phyloP scores from a whole-genome alignment of 192 early-diverging fungal genomes.

The Backusella macrospora region DNA sequence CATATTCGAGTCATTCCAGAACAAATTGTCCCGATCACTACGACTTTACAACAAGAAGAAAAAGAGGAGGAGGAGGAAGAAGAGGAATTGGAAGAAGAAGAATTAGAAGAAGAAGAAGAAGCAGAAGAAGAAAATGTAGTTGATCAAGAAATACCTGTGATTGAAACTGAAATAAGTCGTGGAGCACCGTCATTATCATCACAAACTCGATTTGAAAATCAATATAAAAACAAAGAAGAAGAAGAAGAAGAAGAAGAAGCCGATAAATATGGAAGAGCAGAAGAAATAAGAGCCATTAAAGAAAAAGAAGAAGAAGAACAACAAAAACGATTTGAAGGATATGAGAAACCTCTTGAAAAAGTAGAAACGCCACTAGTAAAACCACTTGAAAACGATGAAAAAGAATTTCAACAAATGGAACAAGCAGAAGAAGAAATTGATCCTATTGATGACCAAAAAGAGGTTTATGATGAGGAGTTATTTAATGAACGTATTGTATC shows the following conservation, averaged over 20 bases:
- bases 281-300: no score
- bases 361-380: neutral
- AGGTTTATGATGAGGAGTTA: neutral
- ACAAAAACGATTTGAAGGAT: no score
- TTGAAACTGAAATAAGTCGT: neutral
- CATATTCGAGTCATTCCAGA: conserved; percentile 20
- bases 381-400: neutral
- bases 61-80: neutral
- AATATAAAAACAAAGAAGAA: neutral
- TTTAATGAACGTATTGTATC: neutral
- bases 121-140: neutral
- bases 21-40: neutral
- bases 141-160: conserved; percentile 2
- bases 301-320: no score
- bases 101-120: neutral
- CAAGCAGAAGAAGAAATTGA: neutral
- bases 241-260: neutral
- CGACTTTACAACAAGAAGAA: neutral
- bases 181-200: neutral
- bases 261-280: neutral
- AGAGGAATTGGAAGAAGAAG: neutral
- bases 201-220: neutral
- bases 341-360: no score
- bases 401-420: neutral
- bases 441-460: neutral